Evolutionary conservation across 345 rosid genomes (phyloP), one percentile per base, ranked within the genome.

Genomic region (Streptanthus diversifolius): DNA sequence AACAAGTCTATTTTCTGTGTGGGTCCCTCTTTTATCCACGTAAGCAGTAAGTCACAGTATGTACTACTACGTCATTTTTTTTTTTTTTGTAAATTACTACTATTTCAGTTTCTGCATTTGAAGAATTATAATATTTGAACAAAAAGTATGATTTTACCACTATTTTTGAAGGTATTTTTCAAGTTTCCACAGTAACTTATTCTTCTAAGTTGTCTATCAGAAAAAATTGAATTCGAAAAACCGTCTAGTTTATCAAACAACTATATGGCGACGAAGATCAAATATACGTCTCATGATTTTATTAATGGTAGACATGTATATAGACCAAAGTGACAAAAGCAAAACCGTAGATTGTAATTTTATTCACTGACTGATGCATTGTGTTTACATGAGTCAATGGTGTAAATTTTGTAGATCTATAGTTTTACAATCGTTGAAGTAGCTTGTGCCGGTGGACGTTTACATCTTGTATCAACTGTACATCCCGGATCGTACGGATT

Each of bases 21-120:
- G 66, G 75, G 71, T 55, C 71, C 70, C 37, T 0, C 39, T 53
- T 60, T 32, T 68, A 3, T 62, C 70, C 75, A 69, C 75, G 79
- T 69, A 44, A 76, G 65, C 69, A 24, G 1, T 11, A 43, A 63
- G 32, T 60, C 56, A 39, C 24, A 19, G 14, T 6, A 5, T 14
- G 17, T 19, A 19, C 62, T 55, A 7, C 8, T 32, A 8, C n/a
- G n/a, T n/a, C n/a, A n/a, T n/a, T n/a, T 33, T 33, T 33, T n/a
- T n/a, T n/a, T n/a, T n/a, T n/a, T n/a, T n/a, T n/a, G n/a, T n/a
- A n/a, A n/a, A n/a, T n/a, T n/a, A n/a, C n/a, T n/a, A n/a, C n/a
- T n/a, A n/a, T n/a, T n/a, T n/a, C n/a, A n/a, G n/a, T n/a, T n/a
- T n/a, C n/a, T n/a, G n/a, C n/a, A n/a, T n/a, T n/a, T n/a, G 25